Evolutionary conservation across 768 basidiomycete species (phyloP).

Genomic region (Psilocybe azurescens): DNA sequence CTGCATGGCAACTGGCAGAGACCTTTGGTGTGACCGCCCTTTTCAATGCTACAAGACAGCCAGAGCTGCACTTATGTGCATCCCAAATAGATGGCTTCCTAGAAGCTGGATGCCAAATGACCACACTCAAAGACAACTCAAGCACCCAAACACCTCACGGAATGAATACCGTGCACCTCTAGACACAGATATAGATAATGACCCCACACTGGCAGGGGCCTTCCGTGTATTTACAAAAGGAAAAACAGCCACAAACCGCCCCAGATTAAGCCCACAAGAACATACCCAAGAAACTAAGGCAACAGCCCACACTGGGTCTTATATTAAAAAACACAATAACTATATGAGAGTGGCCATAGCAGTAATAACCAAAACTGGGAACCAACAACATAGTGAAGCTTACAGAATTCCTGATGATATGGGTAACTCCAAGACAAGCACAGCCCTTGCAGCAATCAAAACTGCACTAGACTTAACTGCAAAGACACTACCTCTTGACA

Average conservation of each 20-base stretch:
- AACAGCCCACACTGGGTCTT: not conserved
- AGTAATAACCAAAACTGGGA: not conserved
- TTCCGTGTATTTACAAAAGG: too few relatives aligned
- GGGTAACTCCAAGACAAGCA: not conserved
- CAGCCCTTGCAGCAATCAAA: not conserved
- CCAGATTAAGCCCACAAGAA: too few relatives aligned
- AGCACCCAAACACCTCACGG: too few relatives aligned
- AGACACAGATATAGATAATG: too few relatives aligned
- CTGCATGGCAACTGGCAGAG: not conserved
- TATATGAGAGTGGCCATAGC: not conserved
- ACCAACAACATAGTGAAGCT: not conserved
- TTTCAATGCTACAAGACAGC: not conserved
- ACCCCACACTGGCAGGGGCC: too few relatives aligned
- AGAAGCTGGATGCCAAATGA: not conserved
- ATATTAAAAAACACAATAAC: not conserved
- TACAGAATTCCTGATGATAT: not conserved
- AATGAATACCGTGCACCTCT: too few relatives aligned
- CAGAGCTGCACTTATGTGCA: not conserved
- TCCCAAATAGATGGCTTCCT: not conserved
- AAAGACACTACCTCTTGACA: not conserved
- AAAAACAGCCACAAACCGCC: too few relatives aligned
- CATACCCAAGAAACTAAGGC: not conserved
- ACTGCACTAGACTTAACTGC: not conserved
- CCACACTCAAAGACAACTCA: not conserved
- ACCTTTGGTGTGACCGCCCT: not conserved